A percentile compares a stretch with the other conserved stretches of the same genome.
These are phyloP conservation scores for Zea mays DNA, from an alignment of 176 grass and related monocot species.

Conservation along the genomic window DNA sequence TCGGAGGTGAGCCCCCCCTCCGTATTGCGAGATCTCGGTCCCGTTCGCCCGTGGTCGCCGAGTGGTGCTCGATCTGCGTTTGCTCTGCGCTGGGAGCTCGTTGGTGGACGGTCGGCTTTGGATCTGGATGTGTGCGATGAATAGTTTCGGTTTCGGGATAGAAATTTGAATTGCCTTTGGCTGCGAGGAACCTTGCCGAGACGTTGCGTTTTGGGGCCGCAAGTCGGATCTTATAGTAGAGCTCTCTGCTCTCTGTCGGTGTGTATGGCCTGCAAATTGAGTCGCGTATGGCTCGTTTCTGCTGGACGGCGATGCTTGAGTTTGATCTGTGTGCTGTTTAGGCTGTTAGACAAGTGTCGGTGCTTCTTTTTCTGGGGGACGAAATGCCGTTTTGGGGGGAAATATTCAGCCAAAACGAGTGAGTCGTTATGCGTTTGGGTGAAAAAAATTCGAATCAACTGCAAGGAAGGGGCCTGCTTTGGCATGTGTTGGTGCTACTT, in stretches of 20 bases:
- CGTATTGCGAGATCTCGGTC: conserved; percentile 34
- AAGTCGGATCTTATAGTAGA: conserved; percentile 11
- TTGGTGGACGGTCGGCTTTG: neutral
- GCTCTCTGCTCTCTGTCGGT: neutral
- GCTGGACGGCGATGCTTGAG: neutral
- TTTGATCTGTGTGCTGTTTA: conserved; percentile 6
- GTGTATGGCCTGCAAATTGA: neutral
- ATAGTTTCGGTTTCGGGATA: neutral
- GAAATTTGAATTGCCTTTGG: neutral
- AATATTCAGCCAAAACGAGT: neutral
- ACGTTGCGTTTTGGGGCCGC: neutral
- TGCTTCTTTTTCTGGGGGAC: neutral
- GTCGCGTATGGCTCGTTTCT: neutral
- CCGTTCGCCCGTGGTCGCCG: neutral
- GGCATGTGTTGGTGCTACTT: neutral
- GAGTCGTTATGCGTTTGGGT: neutral
- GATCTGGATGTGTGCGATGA: conserved; percentile 40
- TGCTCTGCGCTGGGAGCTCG: neutral
- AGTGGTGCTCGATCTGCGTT: conserved; percentile 11
- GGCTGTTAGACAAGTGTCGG: conserved; percentile 25
- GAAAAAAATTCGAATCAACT: neutral
- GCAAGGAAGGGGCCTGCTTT: neutral
- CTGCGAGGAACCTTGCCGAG: neutral
- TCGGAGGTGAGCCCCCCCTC: conserved; percentile 45
- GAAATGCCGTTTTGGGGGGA: neutral